Conservation (phyloP, 1,284 basidiomycete species). For the Boletus semigastroideus region DNA sequence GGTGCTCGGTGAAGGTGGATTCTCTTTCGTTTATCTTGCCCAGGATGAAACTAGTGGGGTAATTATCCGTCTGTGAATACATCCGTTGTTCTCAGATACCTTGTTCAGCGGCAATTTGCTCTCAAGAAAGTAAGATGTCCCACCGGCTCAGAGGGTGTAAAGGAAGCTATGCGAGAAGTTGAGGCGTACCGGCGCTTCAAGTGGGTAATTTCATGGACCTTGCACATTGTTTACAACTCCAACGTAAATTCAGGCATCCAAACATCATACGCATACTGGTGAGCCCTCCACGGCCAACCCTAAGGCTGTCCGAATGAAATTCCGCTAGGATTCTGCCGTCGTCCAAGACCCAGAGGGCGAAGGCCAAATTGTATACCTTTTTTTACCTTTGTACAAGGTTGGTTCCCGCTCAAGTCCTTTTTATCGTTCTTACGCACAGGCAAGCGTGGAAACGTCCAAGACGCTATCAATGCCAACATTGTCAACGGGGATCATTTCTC, state of each 20-base stretch:
- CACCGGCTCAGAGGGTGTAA: constrained; percentile 77
- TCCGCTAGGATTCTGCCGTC: constrained; percentile 81
- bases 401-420: constrained; percentile 6
- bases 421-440: constrained; percentile 12
- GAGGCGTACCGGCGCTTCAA: constrained; percentile 90
- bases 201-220: constrained; percentile 44
- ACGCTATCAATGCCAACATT: constrained; percentile 86
- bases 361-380: constrained; percentile 92
- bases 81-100: neutral
- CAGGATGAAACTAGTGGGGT: constrained; percentile 83
- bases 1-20: constrained; percentile 92
- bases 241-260: constrained; percentile 59
- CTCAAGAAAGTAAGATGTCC: constrained; percentile 93
- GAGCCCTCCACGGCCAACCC: constrained; percentile 14
- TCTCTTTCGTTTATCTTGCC: constrained; percentile 93
- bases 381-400: constrained; percentile 87
- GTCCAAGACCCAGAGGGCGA: constrained; percentile 92
- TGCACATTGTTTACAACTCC: neutral
- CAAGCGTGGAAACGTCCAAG: constrained; percentile 90
- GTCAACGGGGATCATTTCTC: constrained; percentile 83
- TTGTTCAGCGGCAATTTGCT: constrained; percentile 76
- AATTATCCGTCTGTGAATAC: constrained; percentile 25
- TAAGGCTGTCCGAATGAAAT: neutral
- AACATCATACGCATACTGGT: constrained; percentile 89
- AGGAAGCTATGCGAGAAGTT: constrained; percentile 86